Evolutionary conservation across 768 basidiomycete genomes (phyloP), one percentile per base, ranked within the genome.

Genomic region (Gautieria morchelliformis): DNA sequence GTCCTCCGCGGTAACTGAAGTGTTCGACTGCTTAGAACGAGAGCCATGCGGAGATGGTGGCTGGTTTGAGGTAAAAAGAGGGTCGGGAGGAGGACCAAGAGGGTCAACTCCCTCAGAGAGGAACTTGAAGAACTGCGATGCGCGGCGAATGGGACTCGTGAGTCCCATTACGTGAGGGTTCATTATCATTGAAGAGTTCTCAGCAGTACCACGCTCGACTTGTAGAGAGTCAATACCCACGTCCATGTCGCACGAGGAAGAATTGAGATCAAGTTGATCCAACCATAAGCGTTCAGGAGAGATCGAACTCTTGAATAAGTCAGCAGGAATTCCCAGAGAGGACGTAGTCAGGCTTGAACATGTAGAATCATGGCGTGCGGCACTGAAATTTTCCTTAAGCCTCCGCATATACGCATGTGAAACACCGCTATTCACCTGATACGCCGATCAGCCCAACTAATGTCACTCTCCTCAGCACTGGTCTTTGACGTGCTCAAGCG

Each of bases 391-490:
- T 1, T 46, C 47, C 30, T 44, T 9, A 12, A 32, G n/a, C 45
- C 33, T 44, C 20, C 48, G 54, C 17, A 54, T 32, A 24, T n/a
- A 45, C n/a, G 24, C 9, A 33, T 40, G 53, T 24, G 19, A 8
- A 30, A 49, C 58, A 11, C 24, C 37, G 14, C 6, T 0, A 64
- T 81, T 58, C 62, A 89, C 88, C 76, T 78, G 53, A 89, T 72
- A 68, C 80, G 83, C 44, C 79, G 77, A 70, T 91, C 88, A 12
- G 88, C 88, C 88, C 88, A 91, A 2, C 87, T 89, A 54, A 91
- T 88, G 62, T 90, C 56, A 24, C 56, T 57, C 87, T 7, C 87
- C 82, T 66, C 88, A 85, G 7, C 65, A 60, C 0, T 65, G 69
- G 60, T 73, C 74, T n/a, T 68, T 65, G 56, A 73, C 70, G 27